Conservation (phyloP, 164 flowering plant genomes). For the Magnolia changhungtana region DNA sequence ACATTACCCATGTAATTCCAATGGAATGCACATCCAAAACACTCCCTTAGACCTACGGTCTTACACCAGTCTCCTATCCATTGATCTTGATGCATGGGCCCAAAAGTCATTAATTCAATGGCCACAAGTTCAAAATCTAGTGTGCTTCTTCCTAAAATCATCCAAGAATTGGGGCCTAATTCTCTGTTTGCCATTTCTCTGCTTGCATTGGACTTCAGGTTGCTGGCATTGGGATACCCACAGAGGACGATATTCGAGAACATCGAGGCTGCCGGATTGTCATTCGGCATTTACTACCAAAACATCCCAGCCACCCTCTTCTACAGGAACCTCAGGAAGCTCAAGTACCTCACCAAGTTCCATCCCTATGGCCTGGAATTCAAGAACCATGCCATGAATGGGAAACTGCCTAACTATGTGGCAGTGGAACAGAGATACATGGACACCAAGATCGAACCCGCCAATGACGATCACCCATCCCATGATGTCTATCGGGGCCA, state of each 20-base stretch:
- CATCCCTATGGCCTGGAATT: conserved; percentile 41
- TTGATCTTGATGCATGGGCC: too few relatives aligned
- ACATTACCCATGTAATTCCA: too few relatives aligned
- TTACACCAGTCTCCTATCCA: too few relatives aligned
- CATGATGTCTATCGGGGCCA: conserved; percentile 90
- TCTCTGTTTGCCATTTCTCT: background rate
- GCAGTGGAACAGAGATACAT: conserved; percentile 90
- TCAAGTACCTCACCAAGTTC: conserved; percentile 57
- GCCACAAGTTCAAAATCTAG: too few relatives aligned
- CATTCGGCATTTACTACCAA: conserved; percentile 80
- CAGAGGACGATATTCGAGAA: conserved; percentile 77
- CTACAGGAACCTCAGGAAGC: conserved; percentile 67
- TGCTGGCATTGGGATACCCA: conserved; percentile 51
- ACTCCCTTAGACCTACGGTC: too few relatives aligned
- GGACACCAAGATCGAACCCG: conserved; percentile 54
- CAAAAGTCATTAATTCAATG: too few relatives aligned
- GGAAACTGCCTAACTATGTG: conserved; percentile 65
- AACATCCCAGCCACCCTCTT: conserved; percentile 70
- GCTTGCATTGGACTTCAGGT: background rate
- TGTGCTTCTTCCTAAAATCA: too few relatives aligned
- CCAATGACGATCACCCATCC: conserved; percentile 93
- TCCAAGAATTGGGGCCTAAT: too few relatives aligned
- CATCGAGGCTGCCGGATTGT: conserved; percentile 46
- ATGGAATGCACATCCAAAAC: too few relatives aligned
- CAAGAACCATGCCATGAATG: conserved; percentile 47